Evolutionary conservation across 2,329 filamentous ascomycete species (phyloP), one percentile per base, ranked within the genome.

Genomic region (Xylariaceae sp.): DNA sequence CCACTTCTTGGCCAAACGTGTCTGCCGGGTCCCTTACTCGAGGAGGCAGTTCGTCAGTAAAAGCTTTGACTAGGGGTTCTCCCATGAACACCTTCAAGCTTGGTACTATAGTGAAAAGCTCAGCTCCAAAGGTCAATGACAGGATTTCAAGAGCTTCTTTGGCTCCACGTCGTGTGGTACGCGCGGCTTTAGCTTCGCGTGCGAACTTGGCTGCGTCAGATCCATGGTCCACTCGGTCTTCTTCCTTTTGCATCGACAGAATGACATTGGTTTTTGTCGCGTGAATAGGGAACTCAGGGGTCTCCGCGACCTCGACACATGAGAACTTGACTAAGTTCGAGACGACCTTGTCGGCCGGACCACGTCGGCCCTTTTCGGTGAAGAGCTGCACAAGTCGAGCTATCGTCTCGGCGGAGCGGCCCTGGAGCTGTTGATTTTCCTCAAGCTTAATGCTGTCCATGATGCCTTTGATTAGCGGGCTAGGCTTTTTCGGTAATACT

Each of bases 401-500:
- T 47, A 99, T 88, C 3, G 91, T 92, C 13, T 82, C 83, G 2
- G 92, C 90, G 28, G 93, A 96, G 19, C 93, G 88, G 61, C 83
- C 84, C 69, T 99, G 94, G 1, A 99, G 77, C 60, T 94, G 89
- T 28, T 87, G 73, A 64, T 95, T 97, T 63, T 97, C 94, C 67
- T 99, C 95, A 36, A 85, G 86, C 72, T 97, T 99, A 66, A 99
- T 83, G 64, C 93, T 97, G 69, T 99, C 94, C 94, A 99, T 99
- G 71, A 99, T 89, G 2, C 86, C 90, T 72, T 96, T 97, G 73
- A 99, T 99, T 12, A 96, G 84, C 16, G 87, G 83, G 56, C 90
- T 91, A 10, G 93, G 91, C 68, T 96, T 97, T 81, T 96, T 97
- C 0, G 95, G 93, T 10, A 97, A 80, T 31, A 88, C 80, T 52